Conservation (phyloP, 1,284 basidiomycete species). For the Ceratobasidium sp. region DNA sequence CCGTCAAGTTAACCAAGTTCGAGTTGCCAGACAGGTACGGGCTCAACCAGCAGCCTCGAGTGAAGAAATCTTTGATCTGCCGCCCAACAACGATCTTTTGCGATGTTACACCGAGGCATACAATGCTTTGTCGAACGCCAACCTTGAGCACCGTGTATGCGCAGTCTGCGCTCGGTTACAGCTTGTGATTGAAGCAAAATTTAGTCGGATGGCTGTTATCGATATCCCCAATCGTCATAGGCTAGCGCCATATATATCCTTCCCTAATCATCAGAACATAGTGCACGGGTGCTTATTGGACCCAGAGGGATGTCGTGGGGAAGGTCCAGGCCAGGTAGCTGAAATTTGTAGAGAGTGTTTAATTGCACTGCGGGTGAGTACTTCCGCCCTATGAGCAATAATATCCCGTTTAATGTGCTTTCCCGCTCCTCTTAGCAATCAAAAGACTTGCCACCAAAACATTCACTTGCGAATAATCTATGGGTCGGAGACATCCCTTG, state of each 20-base stretch:
- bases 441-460: conserved; percentile 41
- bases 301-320: neutral
- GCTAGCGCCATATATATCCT: neutral
- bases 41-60: too few relatives aligned
- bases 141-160: neutral
- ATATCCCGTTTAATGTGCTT: neutral
- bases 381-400: too few relatives aligned
- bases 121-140: neutral
- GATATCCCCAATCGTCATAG: neutral
- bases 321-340: neutral
- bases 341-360: neutral
- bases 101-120: neutral
- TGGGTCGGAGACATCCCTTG: conserved; percentile 54
- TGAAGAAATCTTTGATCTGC: neutral
- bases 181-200: neutral
- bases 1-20: too few relatives aligned
- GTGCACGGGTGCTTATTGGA: neutral
- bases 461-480: conserved; percentile 53
- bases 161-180: neutral
- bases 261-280: neutral
- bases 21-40: too few relatives aligned
- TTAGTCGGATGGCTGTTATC: neutral
- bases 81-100: neutral
- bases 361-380: too few relatives aligned
- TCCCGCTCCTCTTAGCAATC: neutral